Conservation (phyloP, 139 green algal species). For the Chlorella vulgaris region DNA sequence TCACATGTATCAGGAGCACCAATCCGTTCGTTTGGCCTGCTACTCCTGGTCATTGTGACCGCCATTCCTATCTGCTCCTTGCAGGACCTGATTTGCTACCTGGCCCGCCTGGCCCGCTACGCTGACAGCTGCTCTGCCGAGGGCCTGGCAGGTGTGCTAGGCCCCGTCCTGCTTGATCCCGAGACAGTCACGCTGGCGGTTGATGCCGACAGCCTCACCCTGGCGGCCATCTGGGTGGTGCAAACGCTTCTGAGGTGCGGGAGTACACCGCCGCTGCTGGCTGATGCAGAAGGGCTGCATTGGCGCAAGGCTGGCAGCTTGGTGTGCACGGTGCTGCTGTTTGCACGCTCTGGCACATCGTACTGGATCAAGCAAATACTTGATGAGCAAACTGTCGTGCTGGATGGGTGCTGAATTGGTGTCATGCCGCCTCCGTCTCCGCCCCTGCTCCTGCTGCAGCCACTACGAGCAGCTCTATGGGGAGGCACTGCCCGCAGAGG, state of each 20-base stretch:
- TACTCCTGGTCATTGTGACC: no score
- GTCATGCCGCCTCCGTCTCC: background rate
- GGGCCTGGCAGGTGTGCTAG: constrained; percentile 28
- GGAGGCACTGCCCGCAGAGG: background rate
- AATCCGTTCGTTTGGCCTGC: no score
- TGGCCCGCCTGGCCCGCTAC: constrained; percentile 19
- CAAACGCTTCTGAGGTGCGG: constrained; percentile 14
- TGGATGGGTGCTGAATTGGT: no score
- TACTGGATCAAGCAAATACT: no score
- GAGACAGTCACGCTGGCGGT: constrained; percentile 6
- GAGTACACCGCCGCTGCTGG: background rate
- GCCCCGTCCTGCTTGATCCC: constrained; percentile 35
- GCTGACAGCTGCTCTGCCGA: background rate
- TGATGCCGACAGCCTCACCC: constrained; percentile 2
- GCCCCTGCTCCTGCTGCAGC: background rate
- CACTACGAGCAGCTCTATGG: constrained; percentile 25
- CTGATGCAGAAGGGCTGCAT: background rate
- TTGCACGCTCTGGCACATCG: no score
- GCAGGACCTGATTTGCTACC: constrained; percentile 32
- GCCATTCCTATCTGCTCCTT: no score
- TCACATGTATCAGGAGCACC: no score
- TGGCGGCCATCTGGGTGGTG: constrained; percentile 19
- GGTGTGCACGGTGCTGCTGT: background rate
- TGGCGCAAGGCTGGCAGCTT: background rate
- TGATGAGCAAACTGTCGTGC: no score